A percentile compares a stretch with the other conserved stretches of the same genome.
Conservation (phyloP, 768 basidiomycete species). For the Lactifluus echinatus region DNA sequence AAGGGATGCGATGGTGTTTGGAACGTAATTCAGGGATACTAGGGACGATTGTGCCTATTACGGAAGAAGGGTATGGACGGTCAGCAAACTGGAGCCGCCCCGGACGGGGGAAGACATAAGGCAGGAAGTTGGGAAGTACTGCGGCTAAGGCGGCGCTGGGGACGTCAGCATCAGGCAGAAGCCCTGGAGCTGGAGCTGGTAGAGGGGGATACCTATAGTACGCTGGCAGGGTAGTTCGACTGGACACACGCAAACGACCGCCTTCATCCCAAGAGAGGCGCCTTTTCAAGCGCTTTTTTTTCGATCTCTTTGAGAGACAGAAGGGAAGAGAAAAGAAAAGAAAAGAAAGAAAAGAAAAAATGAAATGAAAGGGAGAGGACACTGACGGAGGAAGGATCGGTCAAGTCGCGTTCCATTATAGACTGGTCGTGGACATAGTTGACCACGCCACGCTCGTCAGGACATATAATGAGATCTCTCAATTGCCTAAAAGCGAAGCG, state of each 20-base stretch:
- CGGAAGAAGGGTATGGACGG: background rate
- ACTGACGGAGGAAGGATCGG: conserved; percentile 39
- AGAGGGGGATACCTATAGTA: background rate
- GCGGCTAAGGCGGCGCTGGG: background rate
- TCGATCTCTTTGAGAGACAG: background rate
- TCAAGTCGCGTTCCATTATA: conserved; percentile 56
- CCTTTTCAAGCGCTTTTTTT: background rate
- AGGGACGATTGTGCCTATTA: conserved; percentile 35
- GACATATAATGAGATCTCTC: conserved; percentile 71
- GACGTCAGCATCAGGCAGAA: background rate
- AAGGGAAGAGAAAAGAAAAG: too few species aligned
- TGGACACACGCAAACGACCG: too few species aligned
- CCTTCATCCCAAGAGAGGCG: background rate
- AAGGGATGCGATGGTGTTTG: conserved; percentile 57
- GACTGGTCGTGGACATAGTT: conserved; percentile 48
- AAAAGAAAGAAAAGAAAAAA: too few species aligned
- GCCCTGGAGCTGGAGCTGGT: background rate
- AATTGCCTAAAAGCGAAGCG: conserved; percentile 45
- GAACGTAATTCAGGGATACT: conserved; percentile 46
- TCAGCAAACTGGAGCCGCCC: background rate
- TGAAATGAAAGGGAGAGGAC: conserved; percentile 12
- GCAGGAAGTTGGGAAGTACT: background rate
- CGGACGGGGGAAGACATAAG: background rate
- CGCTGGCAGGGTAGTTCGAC: background rate
- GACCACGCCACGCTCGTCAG: conserved; percentile 52